A percentile compares a stretch with the other conserved stretches of the same genome.
Evolutionary conservation across 192 early-diverging fungal genomes (phyloP).

Genomic region (Coemansia erecta): DNA sequence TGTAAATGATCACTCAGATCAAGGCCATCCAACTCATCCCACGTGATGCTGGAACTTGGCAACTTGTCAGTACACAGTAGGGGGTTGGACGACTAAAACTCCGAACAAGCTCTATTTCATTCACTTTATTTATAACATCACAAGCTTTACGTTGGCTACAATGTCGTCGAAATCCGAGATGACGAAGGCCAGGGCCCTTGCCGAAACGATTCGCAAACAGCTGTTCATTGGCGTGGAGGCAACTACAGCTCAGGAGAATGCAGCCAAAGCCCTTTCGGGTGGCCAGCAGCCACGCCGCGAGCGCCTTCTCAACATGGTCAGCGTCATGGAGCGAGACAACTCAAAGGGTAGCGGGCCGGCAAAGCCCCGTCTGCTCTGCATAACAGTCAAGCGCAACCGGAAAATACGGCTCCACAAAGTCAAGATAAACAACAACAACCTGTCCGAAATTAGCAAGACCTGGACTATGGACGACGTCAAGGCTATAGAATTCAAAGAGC

Average conservation of each 20-base stretch:
- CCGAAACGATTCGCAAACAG: conserved; percentile 38
- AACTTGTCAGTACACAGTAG: no score
- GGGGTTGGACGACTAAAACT: no score
- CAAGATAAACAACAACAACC: conserved; percentile 44
- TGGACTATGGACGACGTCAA: conserved; percentile 50
- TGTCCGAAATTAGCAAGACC: conserved; percentile 44
- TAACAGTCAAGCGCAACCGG: conserved; percentile 50
- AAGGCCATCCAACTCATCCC: no score
- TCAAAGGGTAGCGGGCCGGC: conserved; percentile 33
- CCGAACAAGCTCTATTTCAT: not conserved
- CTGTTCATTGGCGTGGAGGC: conserved; percentile 49
- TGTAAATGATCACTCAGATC: no score
- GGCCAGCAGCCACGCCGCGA: conserved; percentile 49
- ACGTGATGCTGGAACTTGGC: no score
- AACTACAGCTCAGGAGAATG: conserved; percentile 35
- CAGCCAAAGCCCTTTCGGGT: conserved; percentile 28
- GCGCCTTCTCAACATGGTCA: conserved; percentile 44
- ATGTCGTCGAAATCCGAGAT: conserved; percentile 41
- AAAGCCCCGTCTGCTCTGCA: conserved; percentile 46
- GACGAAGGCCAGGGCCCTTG: conserved; percentile 44
- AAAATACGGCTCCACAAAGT: conserved; percentile 50
- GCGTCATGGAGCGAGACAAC: conserved; percentile 50
- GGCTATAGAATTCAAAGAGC: conserved; percentile 48
- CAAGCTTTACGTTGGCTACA: not conserved
- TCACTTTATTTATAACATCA: not conserved